These are phyloP conservation scores for Orbilia oligospora DNA, from an alignment of 2,329 filamentous ascomycete species.

Conservation along the genomic window DNA sequence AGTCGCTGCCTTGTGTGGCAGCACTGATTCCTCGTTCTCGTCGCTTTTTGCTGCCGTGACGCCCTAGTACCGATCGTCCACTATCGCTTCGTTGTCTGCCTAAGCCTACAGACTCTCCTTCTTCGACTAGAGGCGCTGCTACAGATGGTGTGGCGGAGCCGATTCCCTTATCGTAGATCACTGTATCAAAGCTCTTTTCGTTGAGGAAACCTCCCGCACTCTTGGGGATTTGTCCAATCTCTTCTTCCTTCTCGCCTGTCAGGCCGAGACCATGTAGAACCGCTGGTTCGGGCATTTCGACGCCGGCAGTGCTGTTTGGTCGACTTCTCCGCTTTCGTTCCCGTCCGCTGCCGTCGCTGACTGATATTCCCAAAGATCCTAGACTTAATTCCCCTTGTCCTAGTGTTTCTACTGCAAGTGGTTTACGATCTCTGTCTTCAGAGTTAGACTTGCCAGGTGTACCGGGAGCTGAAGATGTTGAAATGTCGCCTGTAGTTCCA, in stretches of 20 bases:
- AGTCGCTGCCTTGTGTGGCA: conserved; percentile 64
- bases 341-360: conserved; percentile 25
- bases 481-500: conserved; percentile 62
- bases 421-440: conserved; percentile 72
- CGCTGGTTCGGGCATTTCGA: conserved; percentile 49
- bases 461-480: conserved; percentile 68
- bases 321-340: conserved; percentile 40
- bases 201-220: conserved; percentile 41
- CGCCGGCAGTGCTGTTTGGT: conserved; percentile 39
- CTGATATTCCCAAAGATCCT: conserved; percentile 82
- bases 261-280: conserved; percentile 49
- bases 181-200: conserved; percentile 54
- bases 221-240: conserved; percentile 54
- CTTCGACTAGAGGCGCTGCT: conserved; percentile 33
- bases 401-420: conserved; percentile 87
- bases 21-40: conserved; percentile 85
- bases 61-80: conserved; percentile 68
- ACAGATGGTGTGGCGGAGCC: conserved; percentile 29
- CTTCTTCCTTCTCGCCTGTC: conserved; percentile 53
- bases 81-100: conserved; percentile 53
- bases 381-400: conserved; percentile 90
- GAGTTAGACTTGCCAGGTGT: conserved; percentile 60
- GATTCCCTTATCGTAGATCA: conserved; percentile 38
- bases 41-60: conserved; percentile 75
- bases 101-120: conserved; percentile 3